Base-by-base conservation (phyloP, 2,329 filamentous ascomycete genomes). In the Neonectria coccinea region DNA sequence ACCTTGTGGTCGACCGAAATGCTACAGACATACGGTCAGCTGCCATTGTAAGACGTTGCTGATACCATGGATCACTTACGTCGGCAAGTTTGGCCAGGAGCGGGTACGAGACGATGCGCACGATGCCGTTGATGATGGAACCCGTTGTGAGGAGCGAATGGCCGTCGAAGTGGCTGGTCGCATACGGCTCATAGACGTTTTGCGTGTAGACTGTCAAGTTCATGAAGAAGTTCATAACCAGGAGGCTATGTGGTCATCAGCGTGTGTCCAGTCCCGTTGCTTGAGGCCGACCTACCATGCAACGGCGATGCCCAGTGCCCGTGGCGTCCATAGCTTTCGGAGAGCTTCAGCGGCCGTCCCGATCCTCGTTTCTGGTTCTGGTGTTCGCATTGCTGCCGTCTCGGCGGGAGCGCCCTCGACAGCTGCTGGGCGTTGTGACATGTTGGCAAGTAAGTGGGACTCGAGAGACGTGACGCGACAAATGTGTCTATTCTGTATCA, bases 181-280 rank as follows among this genome's bases (percentile, higher is more conserved):
- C 68, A 11, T 70, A 70, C 0, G 68, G 67, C 10, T 70, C 68
- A 12, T 70, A 70, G 1, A 70, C 68, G 8, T 70, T 70, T 0
- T 70, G 67, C 0, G 68, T 70, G 9, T 70, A 70, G 2, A 70
- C 68, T 1, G 63, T 66, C 4, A 70, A 3, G 14, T 70, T 70
- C 67, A 70, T 70, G 9, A 70, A 70, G 10, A 70, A 70, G 53
- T 68, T 70, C 67, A 70, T 70, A 2, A 70, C 12, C 2, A 70
- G 45, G 27, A 70, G 56, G 36, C 67, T 70, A 11, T 3, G 0
- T 0, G 5, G 1, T 3, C 1, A n/a, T 67, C 6, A 45, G 33
- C 12, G 1, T 8, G 16, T 41, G 39, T 10, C 39, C 39, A 11
- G 39, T 18, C 16, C n/a, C 39, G n/a, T 18, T 18, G 39, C 39